A percentile compares a stretch with the other conserved stretches of the same genome.
Evolutionary conservation across 139 green algal species (phyloP).

Genomic region (Microglena sp.): DNA sequence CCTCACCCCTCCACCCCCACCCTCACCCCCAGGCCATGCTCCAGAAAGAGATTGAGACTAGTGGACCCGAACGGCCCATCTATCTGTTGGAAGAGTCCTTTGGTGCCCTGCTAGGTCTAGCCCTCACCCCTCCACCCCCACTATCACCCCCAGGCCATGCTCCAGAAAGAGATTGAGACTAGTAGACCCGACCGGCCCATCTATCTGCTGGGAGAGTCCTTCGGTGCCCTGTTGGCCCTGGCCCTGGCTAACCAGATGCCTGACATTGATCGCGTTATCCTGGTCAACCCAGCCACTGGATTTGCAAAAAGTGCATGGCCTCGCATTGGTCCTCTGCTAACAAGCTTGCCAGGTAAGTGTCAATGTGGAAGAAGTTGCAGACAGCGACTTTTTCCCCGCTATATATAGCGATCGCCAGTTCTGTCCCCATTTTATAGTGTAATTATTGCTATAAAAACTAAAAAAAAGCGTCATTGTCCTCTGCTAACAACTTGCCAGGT

Average conservation of each 20-base stretch:
- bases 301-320: slow-evolving; percentile 66
- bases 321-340: slow-evolving; percentile 51
- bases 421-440: no score
- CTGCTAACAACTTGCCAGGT: no score
- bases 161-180: slow-evolving; percentile 21
- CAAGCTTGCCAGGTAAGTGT: slow-evolving; percentile 38
- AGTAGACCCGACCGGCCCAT: slow-evolving; percentile 43
- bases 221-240: slow-evolving; percentile 72
- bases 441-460: no score
- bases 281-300: slow-evolving; percentile 84
- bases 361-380: no score
- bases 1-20: no score
- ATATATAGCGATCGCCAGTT: no score
- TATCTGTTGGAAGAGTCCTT: slow-evolving; percentile 88
- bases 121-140: not conserved
- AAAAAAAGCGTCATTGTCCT: no score
- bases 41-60: slow-evolving; percentile 14
- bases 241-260: slow-evolving; percentile 37
- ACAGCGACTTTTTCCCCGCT: no score
- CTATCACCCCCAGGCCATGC: slow-evolving; percentile 7
- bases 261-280: slow-evolving; percentile 41
- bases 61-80: slow-evolving; percentile 44
- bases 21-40: slow-evolving; percentile 15
- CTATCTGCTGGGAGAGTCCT: slow-evolving; percentile 84
- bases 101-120: slow-evolving; percentile 23